These are phyloP conservation scores for Ichthyophthirius multifiliis DNA, from an alignment of 169 alveolate species.

Conservation along the genomic window DNA sequence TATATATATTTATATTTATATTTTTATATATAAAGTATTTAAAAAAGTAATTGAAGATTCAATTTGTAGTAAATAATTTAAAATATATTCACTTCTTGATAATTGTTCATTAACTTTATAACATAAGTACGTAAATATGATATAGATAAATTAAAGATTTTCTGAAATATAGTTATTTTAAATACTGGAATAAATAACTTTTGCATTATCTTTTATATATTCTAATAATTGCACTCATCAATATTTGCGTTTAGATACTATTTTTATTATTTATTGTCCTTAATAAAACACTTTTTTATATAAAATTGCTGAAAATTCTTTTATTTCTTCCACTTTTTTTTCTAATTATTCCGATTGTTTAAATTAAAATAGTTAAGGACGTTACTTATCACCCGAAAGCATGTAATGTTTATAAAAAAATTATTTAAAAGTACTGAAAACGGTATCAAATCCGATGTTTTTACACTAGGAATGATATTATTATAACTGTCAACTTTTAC, in stretches of 20 bases:
- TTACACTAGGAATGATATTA: too few relatives aligned
- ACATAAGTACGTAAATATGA: neutral
- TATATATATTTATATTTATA: too few relatives aligned
- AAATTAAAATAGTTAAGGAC: neutral
- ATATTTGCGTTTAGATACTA: neutral
- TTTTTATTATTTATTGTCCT: neutral
- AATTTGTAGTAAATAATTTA: neutral
- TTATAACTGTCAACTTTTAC: too few relatives aligned
- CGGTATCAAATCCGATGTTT: too few relatives aligned
- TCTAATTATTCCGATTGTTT: neutral
- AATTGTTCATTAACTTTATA: neutral
- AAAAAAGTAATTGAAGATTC: neutral
- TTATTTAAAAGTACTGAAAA: too few relatives aligned
- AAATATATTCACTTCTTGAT: neutral
- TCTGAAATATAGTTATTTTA: neutral
- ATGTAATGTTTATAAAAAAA: neutral
- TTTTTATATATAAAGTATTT: too few relatives aligned
- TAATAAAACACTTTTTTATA: neutral
- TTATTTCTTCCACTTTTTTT: too few relatives aligned
- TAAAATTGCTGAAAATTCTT: too few relatives aligned
- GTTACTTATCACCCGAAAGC: neutral
- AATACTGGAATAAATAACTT: neutral
- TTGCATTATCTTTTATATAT: neutral
- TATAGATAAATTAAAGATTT: neutral
- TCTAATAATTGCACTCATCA: too few relatives aligned